phyloP scores from a whole-genome alignment of 2,329 filamentous ascomycete genomes.

The Colletotrichum tropicale region DNA sequence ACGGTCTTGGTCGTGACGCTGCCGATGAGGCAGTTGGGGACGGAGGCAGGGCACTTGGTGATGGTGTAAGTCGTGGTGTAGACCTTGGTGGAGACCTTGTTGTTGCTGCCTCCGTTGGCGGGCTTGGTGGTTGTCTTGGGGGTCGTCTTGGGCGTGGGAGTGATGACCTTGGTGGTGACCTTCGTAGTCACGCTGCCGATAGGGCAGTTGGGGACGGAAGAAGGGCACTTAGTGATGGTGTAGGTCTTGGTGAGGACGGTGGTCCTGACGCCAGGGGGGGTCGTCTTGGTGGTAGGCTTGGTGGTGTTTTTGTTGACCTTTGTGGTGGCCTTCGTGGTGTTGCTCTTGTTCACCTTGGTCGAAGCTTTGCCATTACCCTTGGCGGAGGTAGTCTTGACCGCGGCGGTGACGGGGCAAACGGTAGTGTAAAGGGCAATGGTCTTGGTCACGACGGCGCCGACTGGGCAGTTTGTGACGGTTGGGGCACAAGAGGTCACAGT shows the following conservation, averaged over 20 bases:
- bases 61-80: conserved; percentile 54
- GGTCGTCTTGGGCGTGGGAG: neutral
- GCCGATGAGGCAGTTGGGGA: conserved; percentile 40
- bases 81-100: conserved; percentile 33
- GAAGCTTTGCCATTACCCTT: neutral
- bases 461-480: conserved; percentile 41
- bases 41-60: conserved; percentile 55
- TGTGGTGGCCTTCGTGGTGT: neutral
- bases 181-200: conserved; percentile 41
- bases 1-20: conserved; percentile 44
- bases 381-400: conserved; percentile 2
- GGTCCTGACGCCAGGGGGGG: conserved; percentile 22
- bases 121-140: neutral
- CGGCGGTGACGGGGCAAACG: conserved; percentile 41
- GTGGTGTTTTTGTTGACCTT: neutral
- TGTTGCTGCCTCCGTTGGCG: neutral
- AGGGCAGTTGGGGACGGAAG: conserved; percentile 44
- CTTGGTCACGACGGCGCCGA: conserved; percentile 40
- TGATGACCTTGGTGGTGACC: conserved; percentile 31
- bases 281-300: neutral
- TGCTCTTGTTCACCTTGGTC: neutral
- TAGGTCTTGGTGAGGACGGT: conserved; percentile 47
- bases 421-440: conserved; percentile 40
- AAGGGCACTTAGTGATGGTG: conserved; percentile 61
- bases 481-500: conserved; percentile 62